phyloP scores from a whole-genome alignment of 441 rosid genomes.

The Populus hybrid region DNA sequence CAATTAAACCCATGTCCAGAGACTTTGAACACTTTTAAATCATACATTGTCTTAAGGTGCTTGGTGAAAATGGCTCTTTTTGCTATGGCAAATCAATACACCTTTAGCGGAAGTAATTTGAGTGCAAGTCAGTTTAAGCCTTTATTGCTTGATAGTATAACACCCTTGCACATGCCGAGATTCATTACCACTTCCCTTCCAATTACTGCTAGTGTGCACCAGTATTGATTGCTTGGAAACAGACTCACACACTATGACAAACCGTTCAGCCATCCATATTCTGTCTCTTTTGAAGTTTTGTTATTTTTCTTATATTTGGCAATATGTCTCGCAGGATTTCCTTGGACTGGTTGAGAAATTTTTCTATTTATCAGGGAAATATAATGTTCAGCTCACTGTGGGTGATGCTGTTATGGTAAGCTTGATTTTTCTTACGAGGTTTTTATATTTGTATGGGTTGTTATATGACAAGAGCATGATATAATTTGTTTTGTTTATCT shows the following conservation, averaged over 20 bases:
- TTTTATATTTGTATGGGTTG: constrained; percentile 5
- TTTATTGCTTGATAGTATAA: background rate
- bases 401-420: constrained; percentile 93
- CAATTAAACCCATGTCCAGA: background rate
- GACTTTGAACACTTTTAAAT: background rate
- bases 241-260: background rate
- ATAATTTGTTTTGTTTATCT: background rate
- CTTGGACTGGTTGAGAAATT: constrained; percentile 89
- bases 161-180: background rate
- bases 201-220: background rate
- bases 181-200: background rate
- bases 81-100: background rate
- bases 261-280: background rate
- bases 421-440: constrained; percentile 3
- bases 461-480: constrained; percentile 4
- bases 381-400: constrained; percentile 70
- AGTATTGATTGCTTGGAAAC: background rate
- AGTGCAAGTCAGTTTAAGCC: background rate
- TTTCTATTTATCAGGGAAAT: constrained; percentile 82
- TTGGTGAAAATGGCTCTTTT: background rate
- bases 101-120: background rate
- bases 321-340: constrained; percentile 58
- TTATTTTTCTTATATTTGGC: constrained; percentile 16
- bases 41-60: too few species aligned
- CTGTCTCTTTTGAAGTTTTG: background rate